These are phyloP conservation scores for Penicillium sumatraense DNA, from an alignment of 2,329 filamentous ascomycete genomes.

Conservation along the genomic window DNA sequence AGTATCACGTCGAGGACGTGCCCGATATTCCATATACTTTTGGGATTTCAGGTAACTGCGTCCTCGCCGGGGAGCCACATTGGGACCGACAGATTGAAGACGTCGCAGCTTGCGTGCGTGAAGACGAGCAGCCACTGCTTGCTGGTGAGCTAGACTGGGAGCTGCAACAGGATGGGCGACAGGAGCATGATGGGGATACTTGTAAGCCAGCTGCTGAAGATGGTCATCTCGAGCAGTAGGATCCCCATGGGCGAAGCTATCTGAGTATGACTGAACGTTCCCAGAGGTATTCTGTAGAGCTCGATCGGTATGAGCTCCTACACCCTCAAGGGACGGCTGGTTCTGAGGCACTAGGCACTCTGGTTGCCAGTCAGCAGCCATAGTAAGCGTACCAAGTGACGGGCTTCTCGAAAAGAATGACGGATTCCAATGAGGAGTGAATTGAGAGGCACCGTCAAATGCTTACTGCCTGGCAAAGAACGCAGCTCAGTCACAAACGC, in stretches of 20 bases:
- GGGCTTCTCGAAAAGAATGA: conserved; percentile 46
- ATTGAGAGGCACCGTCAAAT: conserved; percentile 40
- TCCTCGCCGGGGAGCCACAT: conserved; percentile 30
- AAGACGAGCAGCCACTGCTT: conserved; percentile 35
- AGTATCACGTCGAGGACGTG: conserved; percentile 48
- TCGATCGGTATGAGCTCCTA: conserved; percentile 41
- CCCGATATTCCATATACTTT: conserved; percentile 50
- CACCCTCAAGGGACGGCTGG: conserved; percentile 40
- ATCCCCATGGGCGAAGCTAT: conserved; percentile 35
- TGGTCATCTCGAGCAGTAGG: conserved; percentile 38
- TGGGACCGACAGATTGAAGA: conserved; percentile 38
- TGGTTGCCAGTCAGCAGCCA: conserved; percentile 48
- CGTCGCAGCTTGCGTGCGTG: conserved; percentile 42
- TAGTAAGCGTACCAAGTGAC: conserved; percentile 37
- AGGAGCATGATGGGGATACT: conserved; percentile 39
- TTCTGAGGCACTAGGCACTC: conserved; percentile 44
- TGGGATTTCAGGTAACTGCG: conserved; percentile 46
- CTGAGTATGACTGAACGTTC: conserved; percentile 48
- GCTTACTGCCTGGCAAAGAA: conserved; percentile 45
- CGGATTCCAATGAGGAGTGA: conserved; percentile 42
- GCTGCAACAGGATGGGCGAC: conserved; percentile 32
- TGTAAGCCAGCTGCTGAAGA: conserved; percentile 40
- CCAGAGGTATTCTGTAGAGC: conserved; percentile 49
- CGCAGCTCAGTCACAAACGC: conserved; percentile 39
- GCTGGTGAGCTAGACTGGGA: conserved; percentile 29